Evolutionary conservation across 805 yeast species (phyloP), one percentile per base, ranked within the genome.

Genomic region (Kodamaea hsintzibuensis): DNA sequence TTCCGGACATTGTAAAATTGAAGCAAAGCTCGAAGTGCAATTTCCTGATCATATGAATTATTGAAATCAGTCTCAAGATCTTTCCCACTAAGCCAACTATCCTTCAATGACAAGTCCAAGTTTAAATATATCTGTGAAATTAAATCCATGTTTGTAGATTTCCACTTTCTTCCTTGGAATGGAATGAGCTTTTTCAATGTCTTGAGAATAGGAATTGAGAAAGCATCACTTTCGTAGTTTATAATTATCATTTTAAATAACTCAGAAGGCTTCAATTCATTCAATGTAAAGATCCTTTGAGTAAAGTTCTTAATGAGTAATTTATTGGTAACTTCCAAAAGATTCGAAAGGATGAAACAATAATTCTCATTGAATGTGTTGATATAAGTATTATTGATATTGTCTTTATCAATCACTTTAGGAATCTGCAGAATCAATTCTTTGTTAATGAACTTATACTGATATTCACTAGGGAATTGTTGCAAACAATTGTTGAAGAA

Each of bases 91-190:
- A 93, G 78, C 98, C 98, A 93, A 57, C 85, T 86, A 65, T 93
- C 99, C 56, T 84, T 80, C 47, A 93, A 68, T 14, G 85, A 82
- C 39, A 91, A 74, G 60, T 84, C 82, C 61, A 89, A 82, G 64
- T 91, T 85, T 25, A 95, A 67, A 62, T 88, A 93, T 2, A 93
- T 91, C 56, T 89, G 85, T 0, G 97, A 90, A 3, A 93, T 89
- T 46, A 95, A 76, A 59, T 92, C 97, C 98, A 95, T 93, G 66
- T 93, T 95, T 57, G 85, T 82, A 12, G 91, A 82, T 61, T 91
- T 85, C 99, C 99, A 93, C 68, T 92, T 91, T 55, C 95, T 84
- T 16, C 97, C 97, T 62, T 90, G 92, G 70, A 87, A 90, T 0
- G 98, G 97, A 1, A 91, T 85, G 49, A 91, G 79, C 57, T 88